These are phyloP conservation scores for Populus tomentosa DNA, from an alignment of 441 rosid genomes.

Conservation along the genomic window DNA sequence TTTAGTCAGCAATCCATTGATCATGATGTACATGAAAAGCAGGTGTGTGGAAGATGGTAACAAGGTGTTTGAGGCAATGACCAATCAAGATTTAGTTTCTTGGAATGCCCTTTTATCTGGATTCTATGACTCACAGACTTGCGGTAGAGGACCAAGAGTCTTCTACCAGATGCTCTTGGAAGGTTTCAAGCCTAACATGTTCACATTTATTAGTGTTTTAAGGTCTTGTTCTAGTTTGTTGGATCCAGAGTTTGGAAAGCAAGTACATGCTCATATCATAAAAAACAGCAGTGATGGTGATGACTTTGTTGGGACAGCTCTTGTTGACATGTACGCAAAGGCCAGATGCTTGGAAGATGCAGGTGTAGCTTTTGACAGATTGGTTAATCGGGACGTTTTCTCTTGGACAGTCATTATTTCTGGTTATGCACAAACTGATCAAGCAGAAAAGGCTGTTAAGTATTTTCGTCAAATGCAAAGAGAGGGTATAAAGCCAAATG, in stretches of 20 bases:
- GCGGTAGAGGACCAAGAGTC: slow-evolving; percentile 25
- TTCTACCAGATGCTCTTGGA: slow-evolving; percentile 34
- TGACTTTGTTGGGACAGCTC: slow-evolving; percentile 40
- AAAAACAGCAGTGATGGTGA: slow-evolving; percentile 31
- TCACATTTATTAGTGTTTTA: slow-evolving; percentile 32
- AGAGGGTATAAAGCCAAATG: slow-evolving; percentile 42
- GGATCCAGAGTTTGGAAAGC: slow-evolving; percentile 35
- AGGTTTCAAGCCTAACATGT: slow-evolving; percentile 30
- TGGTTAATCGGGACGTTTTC: slow-evolving; percentile 29
- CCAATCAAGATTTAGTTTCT: slow-evolving; percentile 27
- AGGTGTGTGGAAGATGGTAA: slow-evolving; percentile 27
- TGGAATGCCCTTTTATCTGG: slow-evolving; percentile 43
- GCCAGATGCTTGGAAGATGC: slow-evolving; percentile 38
- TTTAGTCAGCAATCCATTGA: slow-evolving; percentile 34
- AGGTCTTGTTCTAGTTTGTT: slow-evolving; percentile 32
- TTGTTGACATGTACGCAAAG: slow-evolving; percentile 45
- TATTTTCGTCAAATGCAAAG: slow-evolving; percentile 34
- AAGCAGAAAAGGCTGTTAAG: slow-evolving; percentile 31
- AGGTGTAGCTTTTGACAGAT: slow-evolving; percentile 24
- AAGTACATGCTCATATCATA: slow-evolving; percentile 39
- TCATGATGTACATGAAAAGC: slow-evolving; percentile 40
- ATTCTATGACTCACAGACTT: slow-evolving; percentile 15
- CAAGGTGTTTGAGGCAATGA: slow-evolving; percentile 34
- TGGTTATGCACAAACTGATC: slow-evolving; percentile 33
- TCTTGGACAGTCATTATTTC: slow-evolving; percentile 40